These are phyloP conservation scores for Pythium volutum DNA, from an alignment of 352 stramenopile genomes.

Conservation along the genomic window DNA sequence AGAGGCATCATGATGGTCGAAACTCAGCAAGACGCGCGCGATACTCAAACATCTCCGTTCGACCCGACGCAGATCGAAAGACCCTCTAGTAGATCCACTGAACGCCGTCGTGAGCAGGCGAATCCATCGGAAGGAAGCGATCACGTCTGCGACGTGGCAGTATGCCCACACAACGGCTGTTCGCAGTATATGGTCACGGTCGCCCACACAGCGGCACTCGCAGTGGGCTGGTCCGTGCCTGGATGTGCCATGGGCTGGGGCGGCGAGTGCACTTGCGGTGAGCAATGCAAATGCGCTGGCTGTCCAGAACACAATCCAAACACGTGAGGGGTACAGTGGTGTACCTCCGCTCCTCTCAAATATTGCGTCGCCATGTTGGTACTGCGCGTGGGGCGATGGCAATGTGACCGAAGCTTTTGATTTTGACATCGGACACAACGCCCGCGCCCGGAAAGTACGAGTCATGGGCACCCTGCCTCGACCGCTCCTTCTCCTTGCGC, in stretches of 20 bases:
- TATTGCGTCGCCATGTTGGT: slow-evolving; percentile 55
- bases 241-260: slow-evolving; percentile 78
- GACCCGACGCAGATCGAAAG: slow-evolving; percentile 8
- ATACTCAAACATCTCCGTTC: slow-evolving; percentile 8
- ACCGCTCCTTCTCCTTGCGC: slow-evolving; percentile 30
- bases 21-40: slow-evolving; percentile 32
- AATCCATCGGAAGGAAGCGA: background rate
- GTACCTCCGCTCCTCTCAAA: no score
- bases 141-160: slow-evolving; percentile 61
- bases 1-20: slow-evolving; percentile 55
- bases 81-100: background rate
- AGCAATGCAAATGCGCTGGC: slow-evolving; percentile 71
- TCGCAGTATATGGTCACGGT: slow-evolving; percentile 74
- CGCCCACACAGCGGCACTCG: slow-evolving; percentile 72
- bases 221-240: slow-evolving; percentile 73
- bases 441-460: slow-evolving; percentile 43
- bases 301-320: slow-evolving; percentile 77
- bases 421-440: slow-evolving; percentile 50
- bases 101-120: background rate
- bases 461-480: slow-evolving; percentile 52
- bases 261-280: slow-evolving; percentile 75
- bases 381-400: slow-evolving; percentile 59
- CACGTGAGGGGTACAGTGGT: slow-evolving; percentile 3
- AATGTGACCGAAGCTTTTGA: slow-evolving; percentile 69
- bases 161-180: slow-evolving; percentile 67